Base-by-base conservation (phyloP, 495 filamentous ascomycete genomes). In the Aspergillus coremiiformis region DNA sequence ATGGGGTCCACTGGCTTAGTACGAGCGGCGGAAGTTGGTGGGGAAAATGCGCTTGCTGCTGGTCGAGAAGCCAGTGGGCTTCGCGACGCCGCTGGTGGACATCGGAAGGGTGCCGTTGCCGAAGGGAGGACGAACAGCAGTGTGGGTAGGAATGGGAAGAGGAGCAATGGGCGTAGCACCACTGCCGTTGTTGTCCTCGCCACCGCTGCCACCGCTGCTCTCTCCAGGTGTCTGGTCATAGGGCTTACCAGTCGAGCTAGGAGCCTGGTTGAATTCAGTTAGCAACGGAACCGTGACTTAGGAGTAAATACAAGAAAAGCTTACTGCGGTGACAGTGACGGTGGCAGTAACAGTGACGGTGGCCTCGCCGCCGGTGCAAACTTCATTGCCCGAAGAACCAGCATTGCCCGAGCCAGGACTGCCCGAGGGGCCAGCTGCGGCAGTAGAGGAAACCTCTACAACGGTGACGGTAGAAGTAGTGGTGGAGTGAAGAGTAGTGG, bases 271-370 rank as follows among this genome's bases (percentile, higher is more conserved):
- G 5, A 35, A 35, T 35, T 12, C 10, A 9, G 44, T 53, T 47
- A 56, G 53, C 22, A 44, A 0, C 27, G 15, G 1, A 24, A 24
- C 29, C 17, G 12, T 30, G n/a, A 23, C 10, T 6, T 30, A 33
- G n/a, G 5, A 21, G 29, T 2, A 4, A 15, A 5, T 21, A 14
- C 15, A 41, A 21, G 2, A 17, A 15, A 26, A 53, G 66, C 71
- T 48, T 67, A 75, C 74, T 52, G 72, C 69, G 51, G 73, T 73
- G 63, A 74, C 64, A 15, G 60, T 65, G 15, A 63, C 64, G 20
- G 70, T 66, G 45, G 72, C 67, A 23, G 72, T 77, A 17, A 70
- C 71, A 49, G 68, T 71, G 47, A 73, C 67, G 24, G 72, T 77
- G 22, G 69, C 71, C 49, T 66, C 69, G 30, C 51, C 56, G 32